These are phyloP conservation scores for Calocybe cyanea DNA, from an alignment of 768 basidiomycete species.

Conservation along the genomic window DNA sequence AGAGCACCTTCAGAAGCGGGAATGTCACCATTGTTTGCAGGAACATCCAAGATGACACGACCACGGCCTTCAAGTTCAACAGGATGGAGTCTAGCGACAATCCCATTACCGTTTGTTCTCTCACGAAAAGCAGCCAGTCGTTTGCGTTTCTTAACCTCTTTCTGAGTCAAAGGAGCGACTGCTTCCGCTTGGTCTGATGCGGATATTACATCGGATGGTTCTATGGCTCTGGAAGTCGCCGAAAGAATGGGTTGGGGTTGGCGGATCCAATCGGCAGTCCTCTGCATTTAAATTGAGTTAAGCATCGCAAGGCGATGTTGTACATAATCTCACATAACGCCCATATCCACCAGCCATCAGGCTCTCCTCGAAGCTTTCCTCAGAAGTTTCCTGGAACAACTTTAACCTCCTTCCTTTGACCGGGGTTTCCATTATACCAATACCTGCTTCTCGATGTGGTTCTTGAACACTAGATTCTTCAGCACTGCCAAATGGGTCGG, in stretches of 20 bases:
- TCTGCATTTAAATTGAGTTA: constrained; percentile 26
- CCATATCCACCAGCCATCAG: constrained; percentile 81
- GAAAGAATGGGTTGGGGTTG: constrained; percentile 48
- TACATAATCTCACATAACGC: constrained; percentile 51
- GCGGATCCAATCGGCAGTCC: constrained; percentile 60
- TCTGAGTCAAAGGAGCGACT: constrained; percentile 42
- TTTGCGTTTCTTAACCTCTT: constrained; percentile 62
- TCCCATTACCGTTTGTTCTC: constrained; percentile 23
- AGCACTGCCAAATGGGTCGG: constrained; percentile 31
- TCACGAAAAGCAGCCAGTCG: constrained; percentile 66
- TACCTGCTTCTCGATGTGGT: constrained; percentile 24
- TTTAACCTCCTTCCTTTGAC: constrained; percentile 68
- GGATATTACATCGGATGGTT: constrained; percentile 40
- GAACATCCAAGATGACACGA: constrained; percentile 61
- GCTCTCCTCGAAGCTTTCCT: constrained; percentile 83
- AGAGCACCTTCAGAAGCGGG: constrained; percentile 27
- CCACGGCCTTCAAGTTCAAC: constrained; percentile 68
- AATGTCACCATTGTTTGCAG: constrained; percentile 33
- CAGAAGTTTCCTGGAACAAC: constrained; percentile 78
- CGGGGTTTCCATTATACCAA: constrained; percentile 70
- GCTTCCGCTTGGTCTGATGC: constrained; percentile 36
- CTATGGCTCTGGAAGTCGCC: constrained; percentile 34
- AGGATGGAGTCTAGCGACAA: constrained; percentile 44
- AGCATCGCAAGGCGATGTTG: not conserved
- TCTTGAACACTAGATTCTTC: constrained; percentile 32